phyloP scores from a whole-genome alignment of 768 basidiomycete species.

The Phlebiopsis flavidoalba region DNA sequence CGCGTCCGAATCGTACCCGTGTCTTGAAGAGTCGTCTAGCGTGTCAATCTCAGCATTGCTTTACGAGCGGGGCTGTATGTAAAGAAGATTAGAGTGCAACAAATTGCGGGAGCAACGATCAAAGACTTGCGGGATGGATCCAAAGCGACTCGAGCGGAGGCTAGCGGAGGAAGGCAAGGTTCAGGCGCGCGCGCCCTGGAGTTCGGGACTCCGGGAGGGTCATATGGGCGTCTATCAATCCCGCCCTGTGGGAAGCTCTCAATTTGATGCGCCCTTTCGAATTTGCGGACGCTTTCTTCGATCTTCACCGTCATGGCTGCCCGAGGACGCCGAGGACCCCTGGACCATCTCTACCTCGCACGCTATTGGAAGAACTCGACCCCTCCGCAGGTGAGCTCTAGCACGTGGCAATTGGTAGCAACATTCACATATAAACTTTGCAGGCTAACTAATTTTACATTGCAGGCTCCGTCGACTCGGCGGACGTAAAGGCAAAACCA shows the following conservation, averaged over 20 bases:
- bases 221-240: neutral
- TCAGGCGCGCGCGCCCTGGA: neutral
- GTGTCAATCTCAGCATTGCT: too few species aligned
- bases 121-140: too few species aligned
- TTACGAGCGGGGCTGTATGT: too few species aligned
- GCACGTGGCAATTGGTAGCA: neutral
- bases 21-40: too few species aligned
- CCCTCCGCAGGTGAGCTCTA: conserved; percentile 6
- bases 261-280: conserved; percentile 4
- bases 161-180: neutral
- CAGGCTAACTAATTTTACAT: neutral
- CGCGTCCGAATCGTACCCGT: too few species aligned
- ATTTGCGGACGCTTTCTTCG: neutral
- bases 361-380: conserved; percentile 24
- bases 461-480: neutral
- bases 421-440: neutral
- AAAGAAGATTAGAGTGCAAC: too few species aligned
- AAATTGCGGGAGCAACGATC: too few species aligned
- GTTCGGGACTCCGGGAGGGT: neutral
- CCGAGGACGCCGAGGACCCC: conserved; percentile 17
- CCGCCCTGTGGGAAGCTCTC: neutral
- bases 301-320: neutral
- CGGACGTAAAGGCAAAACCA: conserved; percentile 13
- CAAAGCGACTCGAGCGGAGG: neutral
- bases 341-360: conserved; percentile 22